Conservation (phyloP, 495 filamentous ascomycete genomes). For the Trichoderma asperelloides region DNA sequence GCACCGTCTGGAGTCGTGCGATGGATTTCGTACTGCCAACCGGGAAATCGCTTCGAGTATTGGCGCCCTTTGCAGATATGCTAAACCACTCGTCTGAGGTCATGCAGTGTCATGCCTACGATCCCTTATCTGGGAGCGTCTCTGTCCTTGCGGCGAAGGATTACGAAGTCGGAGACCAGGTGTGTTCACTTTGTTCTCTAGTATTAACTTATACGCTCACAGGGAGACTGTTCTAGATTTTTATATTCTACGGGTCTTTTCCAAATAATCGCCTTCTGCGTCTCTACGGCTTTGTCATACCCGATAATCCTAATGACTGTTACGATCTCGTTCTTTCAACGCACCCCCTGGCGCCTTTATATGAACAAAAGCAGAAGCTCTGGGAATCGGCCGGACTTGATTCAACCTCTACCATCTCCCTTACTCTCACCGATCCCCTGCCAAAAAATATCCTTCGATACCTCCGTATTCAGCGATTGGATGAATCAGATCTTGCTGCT, state of each 20-base stretch:
- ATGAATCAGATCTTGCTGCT: slow-evolving; percentile 20
- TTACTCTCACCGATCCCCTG: slow-evolving; percentile 25
- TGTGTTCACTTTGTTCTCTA: slow-evolving; percentile 17
- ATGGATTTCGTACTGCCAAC: slow-evolving; percentile 24
- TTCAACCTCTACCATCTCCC: slow-evolving; percentile 22
- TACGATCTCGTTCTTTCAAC: slow-evolving; percentile 25
- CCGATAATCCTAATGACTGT: slow-evolving; percentile 26
- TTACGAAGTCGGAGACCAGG: slow-evolving; percentile 23
- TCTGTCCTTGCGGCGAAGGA: slow-evolving; percentile 24
- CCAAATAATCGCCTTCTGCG: slow-evolving; percentile 25
- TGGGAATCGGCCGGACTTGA: slow-evolving; percentile 24
- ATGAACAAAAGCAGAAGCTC: slow-evolving; percentile 25
- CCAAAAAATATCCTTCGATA: slow-evolving; percentile 23
- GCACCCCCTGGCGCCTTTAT: slow-evolving; percentile 21
- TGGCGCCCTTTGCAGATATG: slow-evolving; percentile 26
- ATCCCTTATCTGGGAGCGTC: slow-evolving; percentile 19
- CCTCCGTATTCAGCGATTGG: slow-evolving; percentile 23
- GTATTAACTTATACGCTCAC: slow-evolving; percentile 8
- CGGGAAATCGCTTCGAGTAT: slow-evolving; percentile 21
- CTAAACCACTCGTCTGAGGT: slow-evolving; percentile 27
- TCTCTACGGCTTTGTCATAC: slow-evolving; percentile 26
- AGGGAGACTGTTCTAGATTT: slow-evolving; percentile 18
- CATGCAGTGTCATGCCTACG: slow-evolving; percentile 25
- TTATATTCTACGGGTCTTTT: slow-evolving; percentile 25
- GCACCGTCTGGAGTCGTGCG: slow-evolving; percentile 24